phyloP scores from a whole-genome alignment of 1,284 basidiomycete genomes.

The Caloboletus inedulis region DNA sequence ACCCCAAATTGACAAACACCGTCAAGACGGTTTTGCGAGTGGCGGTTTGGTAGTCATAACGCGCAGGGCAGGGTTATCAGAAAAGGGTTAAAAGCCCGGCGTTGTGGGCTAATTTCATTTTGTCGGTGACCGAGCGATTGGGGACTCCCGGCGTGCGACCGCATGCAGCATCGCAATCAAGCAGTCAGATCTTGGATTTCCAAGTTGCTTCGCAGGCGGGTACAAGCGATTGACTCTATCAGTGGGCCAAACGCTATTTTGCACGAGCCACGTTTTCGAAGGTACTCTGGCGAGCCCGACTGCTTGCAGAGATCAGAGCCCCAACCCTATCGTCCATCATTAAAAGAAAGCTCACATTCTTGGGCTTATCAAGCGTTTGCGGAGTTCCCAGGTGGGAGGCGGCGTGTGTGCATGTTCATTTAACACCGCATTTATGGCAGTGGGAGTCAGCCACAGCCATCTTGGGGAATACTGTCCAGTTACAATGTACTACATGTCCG shows the following conservation, averaged over 20 bases:
- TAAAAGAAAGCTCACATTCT: not conserved
- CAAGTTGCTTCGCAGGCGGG: conserved; percentile 1
- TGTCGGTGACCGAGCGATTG: not conserved
- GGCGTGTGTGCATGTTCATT: not conserved
- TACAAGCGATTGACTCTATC: not conserved
- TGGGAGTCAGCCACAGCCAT: not conserved
- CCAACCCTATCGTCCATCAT: not conserved
- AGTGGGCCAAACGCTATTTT: not conserved
- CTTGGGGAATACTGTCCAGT: not conserved
- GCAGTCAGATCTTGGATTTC: not conserved
- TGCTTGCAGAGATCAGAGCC: not conserved
- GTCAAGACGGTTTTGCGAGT: conserved; percentile 14
- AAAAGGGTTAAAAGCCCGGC: not conserved
- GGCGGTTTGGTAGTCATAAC: conserved; percentile 1
- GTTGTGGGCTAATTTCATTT: conserved; percentile 8
- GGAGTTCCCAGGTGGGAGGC: conserved; percentile 8
- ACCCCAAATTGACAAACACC: conserved; percentile 14
- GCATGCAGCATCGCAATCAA: not conserved
- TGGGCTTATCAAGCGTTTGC: not conserved
- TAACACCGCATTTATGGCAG: not conserved
- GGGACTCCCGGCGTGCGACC: not conserved
- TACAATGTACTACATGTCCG: not conserved
- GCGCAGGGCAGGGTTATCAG: conserved; percentile 9
- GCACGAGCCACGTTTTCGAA: conserved; percentile 1
- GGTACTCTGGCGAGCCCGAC: not conserved